Evolutionary conservation across 1,284 basidiomycete genomes (phyloP), one percentile per base, ranked within the genome.

Genomic region (Phellinidium pouzarii): DNA sequence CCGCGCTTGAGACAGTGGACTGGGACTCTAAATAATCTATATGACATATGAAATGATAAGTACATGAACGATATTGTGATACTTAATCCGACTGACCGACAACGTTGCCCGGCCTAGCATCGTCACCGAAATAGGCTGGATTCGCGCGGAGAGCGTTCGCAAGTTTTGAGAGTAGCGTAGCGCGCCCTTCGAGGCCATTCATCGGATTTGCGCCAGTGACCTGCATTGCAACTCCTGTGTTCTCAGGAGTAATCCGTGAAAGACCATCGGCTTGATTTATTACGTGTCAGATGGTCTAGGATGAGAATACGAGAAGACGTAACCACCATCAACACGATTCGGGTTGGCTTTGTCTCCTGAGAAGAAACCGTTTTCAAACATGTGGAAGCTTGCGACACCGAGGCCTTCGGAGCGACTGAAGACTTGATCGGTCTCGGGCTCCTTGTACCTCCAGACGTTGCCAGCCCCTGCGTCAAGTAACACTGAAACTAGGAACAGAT

Each of bases 401-500:
- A 98, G 72, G 0, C 94, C 94, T 65, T 98, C 94, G 1, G 87
- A 91, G 44, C 94, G 72, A 17, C 74, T 72, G 62, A 90, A 94
- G 7, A 69, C 72, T 62, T 77, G 69, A 0, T 78, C 80, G 0
- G 79, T 79, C 0, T 63, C 65, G 8, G 71, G 68, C 59, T 95
- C 93, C 9, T 71, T 75, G 66, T 89, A 97, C 12, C 68, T 69
- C 94, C 94, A 97, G 14, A 69, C 66, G 57, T 83, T 84, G 0
- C 94, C 94, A 0, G 94, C 94, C 0, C 94, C 94, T 0, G 94
- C 94, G 61, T 97, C 94, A 44, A 97, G 82, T 17, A 97, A 75
- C 4, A 97, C 94, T 4, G 91, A 92, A 17, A 95, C 91, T 55
- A 97, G 76, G 71, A 94, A 95, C 27, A 97, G 78, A 69, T 98